Evolutionary conservation across 352 stramenopile genomes (phyloP).

Genomic region (Globisporangium irregulare): DNA sequence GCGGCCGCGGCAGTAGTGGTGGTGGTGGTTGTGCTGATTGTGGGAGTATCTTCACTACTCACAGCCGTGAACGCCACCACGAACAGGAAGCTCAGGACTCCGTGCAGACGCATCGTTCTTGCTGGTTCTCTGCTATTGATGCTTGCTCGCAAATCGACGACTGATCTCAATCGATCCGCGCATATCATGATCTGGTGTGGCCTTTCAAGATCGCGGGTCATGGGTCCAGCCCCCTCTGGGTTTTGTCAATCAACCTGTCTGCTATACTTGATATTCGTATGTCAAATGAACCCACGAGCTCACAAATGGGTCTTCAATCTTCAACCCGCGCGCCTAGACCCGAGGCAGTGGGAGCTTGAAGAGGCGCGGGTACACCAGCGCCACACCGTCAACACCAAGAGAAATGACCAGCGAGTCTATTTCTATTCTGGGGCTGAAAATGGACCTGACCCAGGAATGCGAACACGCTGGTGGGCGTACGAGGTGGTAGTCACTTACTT

Average conservation of each 20-base stretch:
- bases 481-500: neutral
- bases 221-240: neutral
- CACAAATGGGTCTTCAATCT: neutral
- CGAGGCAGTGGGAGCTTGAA: neutral
- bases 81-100: constrained; percentile 6
- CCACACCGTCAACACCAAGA: neutral
- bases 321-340: neutral
- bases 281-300: neutral
- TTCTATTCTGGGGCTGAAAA: constrained; percentile 7
- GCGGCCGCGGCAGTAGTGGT: neutral
- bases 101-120: constrained; percentile 1
- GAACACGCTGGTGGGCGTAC: neutral
- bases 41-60: constrained; percentile 1
- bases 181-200: neutral
- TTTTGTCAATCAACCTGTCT: neutral
- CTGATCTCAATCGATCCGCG: neutral
- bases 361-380: neutral
- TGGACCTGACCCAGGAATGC: neutral
- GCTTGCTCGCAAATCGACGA: constrained; percentile 4
- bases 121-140: neutral
- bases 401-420: neutral
- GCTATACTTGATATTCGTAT: neutral
- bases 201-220: constrained; percentile 16
- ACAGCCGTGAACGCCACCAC: neutral
- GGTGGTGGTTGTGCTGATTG: neutral